Evolutionary conservation across 2,329 filamentous ascomycete species (phyloP), one percentile per base, ranked within the genome.

Genomic region (Fusarium subtropicale): DNA sequence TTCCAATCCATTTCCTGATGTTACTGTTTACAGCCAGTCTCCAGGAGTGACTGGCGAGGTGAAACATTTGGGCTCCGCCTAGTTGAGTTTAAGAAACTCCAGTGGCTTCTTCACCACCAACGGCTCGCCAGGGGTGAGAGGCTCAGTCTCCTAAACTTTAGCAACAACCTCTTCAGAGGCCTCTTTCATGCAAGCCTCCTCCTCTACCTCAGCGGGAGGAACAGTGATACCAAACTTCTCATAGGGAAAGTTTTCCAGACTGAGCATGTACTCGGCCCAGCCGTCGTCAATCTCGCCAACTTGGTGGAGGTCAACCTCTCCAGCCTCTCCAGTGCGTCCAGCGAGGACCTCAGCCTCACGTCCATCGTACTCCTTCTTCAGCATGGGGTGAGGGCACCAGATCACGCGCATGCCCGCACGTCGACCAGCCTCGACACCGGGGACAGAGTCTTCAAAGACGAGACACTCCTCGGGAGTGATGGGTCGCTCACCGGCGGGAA

Each of bases 371-470:
- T 95, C 92, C 54, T 88, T 83, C 80, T 91, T 84, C 54, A 99
- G 81, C 75, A 88, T 92, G 1, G 89, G 88, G 80, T 98, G 94
- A 26, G 96, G 96, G 72, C 89, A 91, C 96, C 96, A 99, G 2
- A 97, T 85, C 15, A 97, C 94, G 71, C 95, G 89, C 95, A 98
- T 98, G 0, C 95, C 95, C 0, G 96, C 96, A 70, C 96, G 88
- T 55, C 96, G 85, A 7, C 94, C 96, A 3, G 93, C 89, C 81
- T 99, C 96, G 4, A 97, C 93, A 6, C 96, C 96, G 0, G 94
- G 93, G 2, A 98, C 94, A 46, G 91, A 93, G 79, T 99, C 96
- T 81, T 99, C 96, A 75, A 99, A 98, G 0, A 98, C 96, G 18
- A 99, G 84, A 77, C 96, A 98, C 80, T 98, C 95, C 71, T 92